These are phyloP conservation scores for Heritiera fomes DNA, from an alignment of 345 rosid species.

Conservation along the genomic window DNA sequence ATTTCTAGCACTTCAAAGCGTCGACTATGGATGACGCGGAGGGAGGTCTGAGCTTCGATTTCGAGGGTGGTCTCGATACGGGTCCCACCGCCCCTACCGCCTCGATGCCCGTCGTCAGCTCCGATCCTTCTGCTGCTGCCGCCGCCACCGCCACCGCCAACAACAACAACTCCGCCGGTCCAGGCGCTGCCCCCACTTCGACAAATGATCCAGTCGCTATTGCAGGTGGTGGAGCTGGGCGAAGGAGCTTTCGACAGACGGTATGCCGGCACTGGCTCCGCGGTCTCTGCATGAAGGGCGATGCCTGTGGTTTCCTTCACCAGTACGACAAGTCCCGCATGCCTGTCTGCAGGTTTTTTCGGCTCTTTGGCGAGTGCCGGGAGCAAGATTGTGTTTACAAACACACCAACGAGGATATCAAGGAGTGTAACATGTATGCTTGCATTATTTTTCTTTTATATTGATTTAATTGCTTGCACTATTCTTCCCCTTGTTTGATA, in stretches of 20 bases:
- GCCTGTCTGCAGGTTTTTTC: slow-evolving; percentile 92
- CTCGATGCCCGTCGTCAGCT: slow-evolving; percentile 54
- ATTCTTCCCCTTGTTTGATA: not conserved
- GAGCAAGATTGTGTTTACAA: slow-evolving; percentile 98
- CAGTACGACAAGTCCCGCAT: slow-evolving; percentile 96
- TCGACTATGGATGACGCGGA: slow-evolving; percentile 71
- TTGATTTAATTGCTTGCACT: not conserved
- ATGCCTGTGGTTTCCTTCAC: slow-evolving; percentile 95
- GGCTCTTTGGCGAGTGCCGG: slow-evolving; percentile 90
- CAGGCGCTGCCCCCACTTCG: slow-evolving; percentile 30
- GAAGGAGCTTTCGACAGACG: slow-evolving; percentile 95
- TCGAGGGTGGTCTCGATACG: slow-evolving; percentile 91
- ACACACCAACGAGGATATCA: slow-evolving; percentile 94
- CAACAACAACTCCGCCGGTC: slow-evolving; percentile 31
- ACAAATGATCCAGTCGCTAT: slow-evolving; percentile 28
- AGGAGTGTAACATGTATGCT: slow-evolving; percentile 91
- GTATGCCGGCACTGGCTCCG: slow-evolving; percentile 99
- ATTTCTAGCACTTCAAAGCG: not conserved
- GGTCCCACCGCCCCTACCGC: slow-evolving; percentile 42
- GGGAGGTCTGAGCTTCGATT: slow-evolving; percentile 92
- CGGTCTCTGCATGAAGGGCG: slow-evolving; percentile 98
- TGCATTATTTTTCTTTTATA: not conserved
- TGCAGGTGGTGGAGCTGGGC: slow-evolving; percentile 39
- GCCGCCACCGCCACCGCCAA: slow-evolving; percentile 9
- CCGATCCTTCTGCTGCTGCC: slow-evolving; percentile 28